Base-by-base conservation (phyloP, 352 stramenopile genomes). In the Pythium myriotylum region DNA sequence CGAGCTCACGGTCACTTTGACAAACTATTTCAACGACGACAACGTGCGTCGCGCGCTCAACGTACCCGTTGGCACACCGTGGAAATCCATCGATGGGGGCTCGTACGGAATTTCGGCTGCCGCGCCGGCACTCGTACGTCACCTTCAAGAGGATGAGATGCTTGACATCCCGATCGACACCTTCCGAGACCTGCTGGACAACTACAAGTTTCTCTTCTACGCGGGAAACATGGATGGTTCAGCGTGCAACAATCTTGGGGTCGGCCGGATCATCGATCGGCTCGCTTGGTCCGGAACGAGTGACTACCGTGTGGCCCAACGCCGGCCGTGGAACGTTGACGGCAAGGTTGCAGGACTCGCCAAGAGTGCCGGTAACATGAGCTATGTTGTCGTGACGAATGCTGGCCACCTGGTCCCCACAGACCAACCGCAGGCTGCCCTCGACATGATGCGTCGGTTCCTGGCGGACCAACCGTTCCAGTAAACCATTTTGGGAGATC, bases 151-250 rank as follows among this genome's bases (percentile, higher is more conserved):
- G 6, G 84, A 94, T 59, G 80, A 89, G 55, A 92, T 94, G 79
- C 65, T 84, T 16, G 84, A 94, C 48, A 78, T 94, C 7, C 73
- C 84, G 12, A 91, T 92, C 56, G 75, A 79, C 43, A 79, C 89
- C 20, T 86, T 92, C 54, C 82, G 84, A 37, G 81, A 89, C 55
- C 54, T 94, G 60, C 59, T 94, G 51, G 78, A 94, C 70, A 85
- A 86, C 45, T 94, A 94, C 78, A 84, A 89, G 56, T 86, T 91
- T 40, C 74, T 94, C 14, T 94, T 92, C 39, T 94, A 91, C 54
- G 84, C 84, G 0, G 84, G 84, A 66, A 94, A 94, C 55, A 91
- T 94, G 81, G 84, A 94, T 59, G 82, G 84, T 45, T 94, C 84
- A 27, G 24, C 79, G 46, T 91, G 81, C 70, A 94, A 94, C 66